Base-by-base conservation (phyloP, 2,329 filamentous ascomycete genomes). In the Verticillium longisporum region DNA sequence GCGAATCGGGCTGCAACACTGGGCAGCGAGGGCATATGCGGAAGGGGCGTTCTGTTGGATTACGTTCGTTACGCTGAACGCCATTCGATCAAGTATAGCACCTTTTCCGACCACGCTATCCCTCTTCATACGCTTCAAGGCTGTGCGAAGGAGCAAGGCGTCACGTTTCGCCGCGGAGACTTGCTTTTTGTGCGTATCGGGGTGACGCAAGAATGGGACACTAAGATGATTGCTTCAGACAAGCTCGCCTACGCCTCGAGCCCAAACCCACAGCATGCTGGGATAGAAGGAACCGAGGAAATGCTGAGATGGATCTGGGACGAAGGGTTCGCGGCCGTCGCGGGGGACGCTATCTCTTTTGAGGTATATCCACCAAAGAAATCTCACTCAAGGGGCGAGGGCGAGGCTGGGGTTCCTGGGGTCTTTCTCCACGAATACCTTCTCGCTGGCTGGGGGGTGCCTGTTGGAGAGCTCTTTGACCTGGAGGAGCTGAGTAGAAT, bases 31-130 rank as follows among this genome's bases (percentile, higher is more conserved):
- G 79, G 80, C 26, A 80, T 82, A 58, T 69, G 68, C 70, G 80
- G 80, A 4, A 78, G 81, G 9, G 81, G 81, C 2, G 78, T 83
- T 6, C 70, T 83, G 7, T 72, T 83, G 1, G 81, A 83, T 69
- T 84, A 81, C 58, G 74, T 70, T 5, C 71, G 73, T 5, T 83
- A 76, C 72, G 78, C 78, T 1, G 70, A 73, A 67, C 61, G 70
- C 62, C 69, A 74, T 41, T 71, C 71, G 7, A 74, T 81, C 45
- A 60, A 67, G 14, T 76, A 78, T 61, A 72, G 70, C 50, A 66
- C 75, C 31, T 73, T 83, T 65, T 73, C 77, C 36, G 66, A 72
- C 18, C 72, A 79, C 66, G 66, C 70, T 33, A 71, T 80, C 53
- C 70, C 69, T 55, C 64, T 67, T 5, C 14, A 10, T 31, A 69